Base-by-base conservation (phyloP, 2,329 filamentous ascomycete species). In the Akanthomyces dipterigenus region DNA sequence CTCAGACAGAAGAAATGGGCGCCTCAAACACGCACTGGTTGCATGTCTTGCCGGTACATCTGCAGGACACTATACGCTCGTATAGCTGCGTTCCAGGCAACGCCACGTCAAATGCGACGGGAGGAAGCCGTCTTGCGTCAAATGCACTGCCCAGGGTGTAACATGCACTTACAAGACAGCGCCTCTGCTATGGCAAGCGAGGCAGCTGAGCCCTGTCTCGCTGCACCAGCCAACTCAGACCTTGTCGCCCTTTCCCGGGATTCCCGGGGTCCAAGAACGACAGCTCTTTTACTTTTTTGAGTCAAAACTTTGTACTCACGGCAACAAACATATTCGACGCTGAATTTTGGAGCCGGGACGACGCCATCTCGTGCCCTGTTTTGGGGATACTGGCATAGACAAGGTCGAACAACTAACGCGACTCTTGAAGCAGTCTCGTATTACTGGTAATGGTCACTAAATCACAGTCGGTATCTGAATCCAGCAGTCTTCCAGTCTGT, bases 401-500 rank as follows among this genome's bases (percentile, higher is more conserved):
- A 48, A 14, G 2, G 28, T 48, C 18, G 16, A 3, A 20, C 20
- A n/a, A 43, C 8, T n/a, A n/a, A 22, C 36, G 36, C 36, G 5
- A 5, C 36, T 38, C 5, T 38, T 38, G 5, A 5, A 38, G 36
- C 36, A 16, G 9, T 16, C 2, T 14, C 14, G 16, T 38, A 38
- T 24, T 45, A 45, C 42, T 45, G 22, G 18, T 45, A 45, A n/a
- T 45, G 42, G 18, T 53, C 9, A 11, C 34, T 22, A 31, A 38
- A 58, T 43, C 50, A 82, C 28, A 82, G 67, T 31, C 84, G 77
- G 70, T 87, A 87, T 46, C 83, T 77, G 64, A 87, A 87, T 0
- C 84, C 84, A 20, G 77, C 69, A 1, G 78, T 84, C 42, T 84
- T 78, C 80, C 82, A 85, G 66, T 87, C 84, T 2, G 84, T 86